These are phyloP conservation scores for Phytophthora sp. DNA, from an alignment of 352 stramenopile genomes.

Conservation along the genomic window DNA sequence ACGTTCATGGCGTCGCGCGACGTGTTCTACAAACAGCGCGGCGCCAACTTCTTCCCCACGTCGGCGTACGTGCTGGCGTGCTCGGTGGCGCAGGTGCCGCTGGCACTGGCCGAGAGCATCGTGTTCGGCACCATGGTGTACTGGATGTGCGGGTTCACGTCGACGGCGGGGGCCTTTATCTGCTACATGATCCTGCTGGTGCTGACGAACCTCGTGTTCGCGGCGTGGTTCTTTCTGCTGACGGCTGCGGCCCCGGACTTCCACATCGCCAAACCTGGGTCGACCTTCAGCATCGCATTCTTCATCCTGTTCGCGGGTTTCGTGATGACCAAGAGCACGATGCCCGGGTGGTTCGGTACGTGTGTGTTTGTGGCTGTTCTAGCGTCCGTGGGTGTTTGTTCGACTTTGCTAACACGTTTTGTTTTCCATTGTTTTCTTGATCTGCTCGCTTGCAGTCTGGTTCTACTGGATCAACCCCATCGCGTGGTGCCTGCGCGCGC, in stretches of 20 bases:
- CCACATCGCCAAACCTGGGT: slow-evolving; percentile 50
- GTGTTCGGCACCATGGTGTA: slow-evolving; percentile 66
- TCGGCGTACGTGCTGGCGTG: slow-evolving; percentile 68
- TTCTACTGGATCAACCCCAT: slow-evolving; percentile 51
- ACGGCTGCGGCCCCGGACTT: slow-evolving; percentile 32
- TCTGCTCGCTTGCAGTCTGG: too few relatives aligned
- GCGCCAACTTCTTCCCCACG: slow-evolving; percentile 62
- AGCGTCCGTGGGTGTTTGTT: too few relatives aligned
- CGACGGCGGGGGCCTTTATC: slow-evolving; percentile 34
- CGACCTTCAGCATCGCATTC: slow-evolving; percentile 47
- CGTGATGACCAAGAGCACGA: slow-evolving; percentile 46
- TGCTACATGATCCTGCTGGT: slow-evolving; percentile 45
- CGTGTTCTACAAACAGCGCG: slow-evolving; percentile 55
- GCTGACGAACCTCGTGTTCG: slow-evolving; percentile 42
- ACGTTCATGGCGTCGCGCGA: slow-evolving; percentile 47
- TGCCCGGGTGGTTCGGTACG: slow-evolving; percentile 51
- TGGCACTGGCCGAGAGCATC: slow-evolving; percentile 56
- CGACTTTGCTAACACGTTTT: too few relatives aligned
- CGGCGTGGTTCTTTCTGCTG: slow-evolving; percentile 46
- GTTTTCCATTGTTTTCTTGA: too few relatives aligned
- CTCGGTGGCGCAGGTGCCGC: slow-evolving; percentile 39
- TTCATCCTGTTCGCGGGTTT: slow-evolving; percentile 69
- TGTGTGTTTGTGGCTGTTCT: too few relatives aligned
- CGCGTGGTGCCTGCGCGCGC: slow-evolving; percentile 45
- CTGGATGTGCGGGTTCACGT: slow-evolving; percentile 59